A percentile compares a stretch with the other conserved stretches of the same genome.
These are phyloP conservation scores for Coemansia furcata DNA, from an alignment of 192 early-diverging fungal species.

Conservation along the genomic window DNA sequence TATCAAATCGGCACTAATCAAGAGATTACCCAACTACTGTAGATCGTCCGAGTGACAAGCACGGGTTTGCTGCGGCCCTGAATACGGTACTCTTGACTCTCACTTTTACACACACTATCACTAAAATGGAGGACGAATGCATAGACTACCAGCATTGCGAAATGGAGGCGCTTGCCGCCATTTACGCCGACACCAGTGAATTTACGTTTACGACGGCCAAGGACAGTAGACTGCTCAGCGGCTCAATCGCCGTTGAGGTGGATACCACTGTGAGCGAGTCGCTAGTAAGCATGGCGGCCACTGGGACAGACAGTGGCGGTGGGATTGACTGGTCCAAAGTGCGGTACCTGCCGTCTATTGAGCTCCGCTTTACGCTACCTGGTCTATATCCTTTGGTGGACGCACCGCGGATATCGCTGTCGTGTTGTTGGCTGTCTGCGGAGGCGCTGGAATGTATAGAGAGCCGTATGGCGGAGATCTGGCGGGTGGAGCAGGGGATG, in stretches of 20 bases:
- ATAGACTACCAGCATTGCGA: conserved; percentile 21
- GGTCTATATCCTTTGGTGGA: conserved; percentile 4
- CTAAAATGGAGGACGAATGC: conserved; percentile 11
- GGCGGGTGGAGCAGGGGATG: conserved; percentile 12
- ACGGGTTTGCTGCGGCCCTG: neutral
- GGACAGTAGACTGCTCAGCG: neutral
- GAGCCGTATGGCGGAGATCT: neutral
- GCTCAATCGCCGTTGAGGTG: conserved; percentile 7
- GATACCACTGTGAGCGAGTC: conserved; percentile 1
- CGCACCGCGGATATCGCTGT: conserved; percentile 3
- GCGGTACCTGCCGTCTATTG: conserved; percentile 11
- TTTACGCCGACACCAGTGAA: conserved; percentile 6
- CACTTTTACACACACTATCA: neutral
- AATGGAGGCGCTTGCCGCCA: conserved; percentile 21
- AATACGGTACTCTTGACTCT: neutral
- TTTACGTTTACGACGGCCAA: neutral
- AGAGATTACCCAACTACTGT: no score
- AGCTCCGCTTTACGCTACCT: conserved; percentile 11
- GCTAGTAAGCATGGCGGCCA: neutral
- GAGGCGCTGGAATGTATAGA: neutral
- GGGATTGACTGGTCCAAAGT: neutral
- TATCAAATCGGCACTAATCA: neutral
- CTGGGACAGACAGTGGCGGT: neutral
- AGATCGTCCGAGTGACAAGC: neutral
- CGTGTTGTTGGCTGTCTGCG: conserved; percentile 16